phyloP scores from a whole-genome alignment of 2,329 filamentous ascomycete species.

The Fusarium compactum region DNA sequence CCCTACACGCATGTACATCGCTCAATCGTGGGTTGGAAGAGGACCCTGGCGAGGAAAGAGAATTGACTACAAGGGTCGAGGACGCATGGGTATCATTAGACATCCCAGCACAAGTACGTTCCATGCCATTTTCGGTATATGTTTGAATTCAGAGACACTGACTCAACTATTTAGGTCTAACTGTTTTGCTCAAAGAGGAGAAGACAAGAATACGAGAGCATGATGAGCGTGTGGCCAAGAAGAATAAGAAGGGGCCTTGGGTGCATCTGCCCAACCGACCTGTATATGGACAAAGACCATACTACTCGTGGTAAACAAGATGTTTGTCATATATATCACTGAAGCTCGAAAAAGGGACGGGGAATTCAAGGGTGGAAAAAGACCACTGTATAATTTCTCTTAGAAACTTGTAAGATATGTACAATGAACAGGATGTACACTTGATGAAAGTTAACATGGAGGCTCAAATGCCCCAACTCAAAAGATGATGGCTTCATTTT shows the following conservation, averaged over 20 bases:
- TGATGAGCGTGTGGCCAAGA: constrained; percentile 81
- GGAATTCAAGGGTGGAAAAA: constrained; percentile 9
- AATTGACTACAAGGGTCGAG: constrained; percentile 80
- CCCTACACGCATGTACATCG: constrained; percentile 86
- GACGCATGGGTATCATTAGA: constrained; percentile 74
- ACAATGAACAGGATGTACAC: constrained; percentile 50
- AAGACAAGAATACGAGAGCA: constrained; percentile 86
- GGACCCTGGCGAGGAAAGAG: constrained; percentile 70
- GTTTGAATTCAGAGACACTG: constrained; percentile 16
- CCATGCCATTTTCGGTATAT: neutral
- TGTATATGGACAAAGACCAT: constrained; percentile 85
- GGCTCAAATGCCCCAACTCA: neutral
- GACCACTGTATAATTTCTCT: constrained; percentile 37
- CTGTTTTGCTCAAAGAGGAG: constrained; percentile 91
- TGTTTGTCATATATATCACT: constrained; percentile 1
- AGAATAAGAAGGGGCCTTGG: constrained; percentile 83
- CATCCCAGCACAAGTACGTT: constrained; percentile 81
- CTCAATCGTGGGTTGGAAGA: constrained; percentile 91
- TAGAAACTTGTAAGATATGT: constrained; percentile 53
- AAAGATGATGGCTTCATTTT: neutral
- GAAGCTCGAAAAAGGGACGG: constrained; percentile 11
- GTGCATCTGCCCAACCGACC: constrained; percentile 87
- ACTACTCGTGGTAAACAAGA: constrained; percentile 83
- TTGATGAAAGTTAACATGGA: constrained; percentile 31
- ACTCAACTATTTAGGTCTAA: constrained; percentile 68